These are phyloP conservation scores for Cryptosporidium sp. DNA, from an alignment of 169 alveolate genomes.

Conservation along the genomic window DNA sequence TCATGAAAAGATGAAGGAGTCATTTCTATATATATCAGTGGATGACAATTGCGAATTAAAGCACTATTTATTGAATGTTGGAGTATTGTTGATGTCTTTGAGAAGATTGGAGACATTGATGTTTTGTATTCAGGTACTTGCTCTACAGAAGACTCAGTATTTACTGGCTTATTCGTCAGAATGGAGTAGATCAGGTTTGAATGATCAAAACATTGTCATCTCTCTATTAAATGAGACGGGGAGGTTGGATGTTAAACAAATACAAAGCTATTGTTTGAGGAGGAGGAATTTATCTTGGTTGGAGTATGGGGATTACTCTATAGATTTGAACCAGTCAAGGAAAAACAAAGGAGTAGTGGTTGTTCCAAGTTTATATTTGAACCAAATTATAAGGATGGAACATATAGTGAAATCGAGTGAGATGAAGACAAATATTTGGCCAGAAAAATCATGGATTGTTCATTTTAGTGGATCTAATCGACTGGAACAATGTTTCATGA, in stretches of 20 bases:
- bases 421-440: background rate
- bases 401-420: background rate
- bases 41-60: conserved; percentile 47
- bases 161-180: conserved; percentile 25
- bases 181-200: conserved; percentile 66
- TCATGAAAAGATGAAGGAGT: background rate
- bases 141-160: conserved; percentile 34
- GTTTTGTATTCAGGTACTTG: conserved; percentile 32
- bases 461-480: conserved; percentile 68
- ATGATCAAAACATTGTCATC: conserved; percentile 56
- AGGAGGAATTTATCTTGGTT: background rate
- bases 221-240: conserved; percentile 49
- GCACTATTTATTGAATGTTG: conserved; percentile 39
- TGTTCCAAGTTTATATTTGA: conserved; percentile 18
- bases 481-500: conserved; percentile 25
- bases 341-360: conserved; percentile 30
- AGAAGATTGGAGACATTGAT: conserved; percentile 29
- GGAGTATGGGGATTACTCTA: background rate
- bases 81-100: conserved; percentile 48
- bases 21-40: conserved; percentile 21
- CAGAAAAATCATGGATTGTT: conserved; percentile 15
- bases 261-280: conserved; percentile 23
- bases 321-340: background rate
- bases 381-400: conserved; percentile 13
- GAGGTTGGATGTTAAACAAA: conserved; percentile 11